phyloP scores from a whole-genome alignment of 257 asterid species.

The Pogostemon cablin region DNA sequence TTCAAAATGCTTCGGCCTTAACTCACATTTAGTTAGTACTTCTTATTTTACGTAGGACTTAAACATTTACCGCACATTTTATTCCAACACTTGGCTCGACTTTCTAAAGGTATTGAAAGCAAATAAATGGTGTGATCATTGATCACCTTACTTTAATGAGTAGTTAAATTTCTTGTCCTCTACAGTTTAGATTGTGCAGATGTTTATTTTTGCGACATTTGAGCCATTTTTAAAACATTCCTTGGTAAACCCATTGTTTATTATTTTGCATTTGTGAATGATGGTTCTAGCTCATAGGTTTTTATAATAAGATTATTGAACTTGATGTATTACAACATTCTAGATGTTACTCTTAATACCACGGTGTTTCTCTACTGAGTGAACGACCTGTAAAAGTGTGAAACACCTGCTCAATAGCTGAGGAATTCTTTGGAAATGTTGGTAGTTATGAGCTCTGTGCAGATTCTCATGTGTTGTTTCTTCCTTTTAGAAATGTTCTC shows the following conservation, averaged over 20 bases:
- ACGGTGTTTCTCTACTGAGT: background rate
- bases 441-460: background rate
- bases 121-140: background rate
- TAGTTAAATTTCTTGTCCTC: background rate
- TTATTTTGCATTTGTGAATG: background rate
- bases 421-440: background rate
- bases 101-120: background rate
- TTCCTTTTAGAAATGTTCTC: too few species aligned
- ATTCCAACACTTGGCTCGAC: background rate
- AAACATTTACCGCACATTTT: background rate
- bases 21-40: too few species aligned
- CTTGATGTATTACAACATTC: background rate
- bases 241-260: background rate
- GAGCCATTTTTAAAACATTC: background rate
- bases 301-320: background rate
- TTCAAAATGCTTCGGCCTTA: too few species aligned
- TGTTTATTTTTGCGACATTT: background rate
- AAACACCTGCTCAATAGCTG: background rate
- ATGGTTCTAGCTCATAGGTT: background rate
- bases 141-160: background rate
- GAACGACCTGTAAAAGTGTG: background rate
- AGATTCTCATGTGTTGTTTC: too few species aligned
- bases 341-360: background rate
- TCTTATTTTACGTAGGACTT: too few species aligned
- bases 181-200: background rate